Conservation (phyloP, 1,284 basidiomycete genomes). For the Leccinum griseonigrum region DNA sequence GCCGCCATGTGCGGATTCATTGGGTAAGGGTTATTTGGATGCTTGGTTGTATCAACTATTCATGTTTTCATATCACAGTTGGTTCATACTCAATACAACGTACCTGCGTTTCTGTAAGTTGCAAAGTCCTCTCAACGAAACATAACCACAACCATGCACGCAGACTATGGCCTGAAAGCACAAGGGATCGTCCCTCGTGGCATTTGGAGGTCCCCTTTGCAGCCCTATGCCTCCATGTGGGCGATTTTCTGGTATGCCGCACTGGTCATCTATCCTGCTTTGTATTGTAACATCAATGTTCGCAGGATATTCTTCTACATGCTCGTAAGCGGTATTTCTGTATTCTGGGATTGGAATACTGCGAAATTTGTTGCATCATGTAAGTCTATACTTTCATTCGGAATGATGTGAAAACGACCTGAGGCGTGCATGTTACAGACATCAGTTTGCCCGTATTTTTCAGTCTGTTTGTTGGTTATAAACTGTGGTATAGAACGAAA, state of each 20-base stretch:
- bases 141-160: slow-evolving; percentile 20
- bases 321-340: slow-evolving; percentile 38
- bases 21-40: slow-evolving; percentile 14
- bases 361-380: slow-evolving; percentile 40
- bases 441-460: slow-evolving; percentile 26
- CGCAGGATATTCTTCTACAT: slow-evolving; percentile 39
- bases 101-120: slow-evolving; percentile 49
- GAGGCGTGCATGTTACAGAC: slow-evolving; percentile 12
- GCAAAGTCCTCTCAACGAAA: not conserved
- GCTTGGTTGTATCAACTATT: not conserved
- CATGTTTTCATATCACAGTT: slow-evolving; percentile 23
- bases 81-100: slow-evolving; percentile 44
- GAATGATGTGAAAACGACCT: not conserved
- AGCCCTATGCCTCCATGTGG: slow-evolving; percentile 31
- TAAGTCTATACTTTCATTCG: slow-evolving; percentile 25
- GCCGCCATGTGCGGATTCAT: slow-evolving; percentile 52
- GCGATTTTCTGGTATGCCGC: slow-evolving; percentile 28
- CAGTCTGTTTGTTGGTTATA: slow-evolving; percentile 36
- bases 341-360: slow-evolving; percentile 45
- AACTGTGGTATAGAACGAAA: slow-evolving; percentile 51
- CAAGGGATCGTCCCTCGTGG: slow-evolving; percentile 50
- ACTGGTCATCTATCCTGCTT: not conserved
- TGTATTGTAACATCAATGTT: slow-evolving; percentile 11
- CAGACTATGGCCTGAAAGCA: slow-evolving; percentile 51
- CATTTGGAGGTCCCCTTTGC: slow-evolving; percentile 27